Base-by-base conservation (phyloP, 2,329 filamentous ascomycete genomes). In the Thielaviopsis ethacetica region DNA sequence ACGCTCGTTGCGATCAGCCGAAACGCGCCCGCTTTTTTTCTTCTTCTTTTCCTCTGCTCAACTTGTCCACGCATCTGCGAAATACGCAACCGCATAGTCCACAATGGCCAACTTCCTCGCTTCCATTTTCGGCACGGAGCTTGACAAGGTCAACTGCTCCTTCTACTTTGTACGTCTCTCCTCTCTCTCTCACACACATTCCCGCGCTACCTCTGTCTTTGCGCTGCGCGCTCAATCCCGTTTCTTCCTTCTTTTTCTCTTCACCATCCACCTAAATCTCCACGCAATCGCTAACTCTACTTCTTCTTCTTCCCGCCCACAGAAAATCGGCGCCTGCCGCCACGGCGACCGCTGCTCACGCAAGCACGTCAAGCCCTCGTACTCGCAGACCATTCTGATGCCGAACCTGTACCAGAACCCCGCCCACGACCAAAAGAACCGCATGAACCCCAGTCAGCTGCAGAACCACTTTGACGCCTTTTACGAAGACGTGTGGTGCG, bases 391-490 rank as follows among this genome's bases (percentile, higher is more conserved):
- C 21, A 91, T 98, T 72, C 86, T 98, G 65, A 89, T 98, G 70
- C 93, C 93, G 53, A 96, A 95, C 73, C 87, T 98, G 66, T 98
- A 98, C 80, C 93, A 97, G 74, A 98, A 98, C 78, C 93, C 93
- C 12, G 89, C 90, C 63, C 95, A 95, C 81, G 91, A 97, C 72
- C 84, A 88, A 54, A 94, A 95, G 76, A 93, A 85, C 79, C 93
- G 91, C 75, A 95, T 98, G 87, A 96, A 95, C 75, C 76, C 90
- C 6, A 85, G 83, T 66, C 93, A 98, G 78, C 85, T 97, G 71
- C 91, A 96, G 74, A 95, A 95, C 76, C 93, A 98, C 80, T 98
- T 98, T 71, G 93, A 98, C 73, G 93, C 93, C 68, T 98, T 98
- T 73, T 98, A 98, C 78, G 93, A 98, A 76, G 93, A 98, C 71